Percentiles rank a stretch among this genome's conserved stretches.
Evolutionary conservation across 1,284 basidiomycete species (phyloP).

Genomic region (Anthracocystis setariae): DNA sequence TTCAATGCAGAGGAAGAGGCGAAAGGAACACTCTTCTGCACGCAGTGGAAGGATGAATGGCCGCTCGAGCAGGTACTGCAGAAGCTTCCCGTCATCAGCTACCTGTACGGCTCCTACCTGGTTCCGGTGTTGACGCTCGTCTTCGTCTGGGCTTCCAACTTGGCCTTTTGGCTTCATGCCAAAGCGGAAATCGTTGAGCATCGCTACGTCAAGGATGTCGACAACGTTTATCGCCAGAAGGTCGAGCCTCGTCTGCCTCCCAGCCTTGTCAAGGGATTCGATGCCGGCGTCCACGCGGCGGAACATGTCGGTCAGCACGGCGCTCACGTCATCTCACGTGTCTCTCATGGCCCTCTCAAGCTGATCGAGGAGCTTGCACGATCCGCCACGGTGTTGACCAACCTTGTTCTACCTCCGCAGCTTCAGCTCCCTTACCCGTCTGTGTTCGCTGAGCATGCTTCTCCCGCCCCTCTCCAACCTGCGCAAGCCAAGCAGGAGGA

Average conservation of each 20-base stretch:
- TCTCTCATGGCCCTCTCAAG: constrained; percentile 28
- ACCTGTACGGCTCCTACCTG: constrained; percentile 24
- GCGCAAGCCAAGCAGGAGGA: constrained; percentile 5
- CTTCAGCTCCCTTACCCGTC: constrained; percentile 43
- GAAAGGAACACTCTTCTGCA: constrained; percentile 45
- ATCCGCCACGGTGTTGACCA: constrained; percentile 25
- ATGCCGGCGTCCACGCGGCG: constrained; percentile 23
- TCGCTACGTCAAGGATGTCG: constrained; percentile 18
- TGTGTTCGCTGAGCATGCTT: constrained; percentile 21
- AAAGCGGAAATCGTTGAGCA: constrained; percentile 22
- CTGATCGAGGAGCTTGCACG: constrained; percentile 30
- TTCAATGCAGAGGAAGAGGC: constrained; percentile 35
- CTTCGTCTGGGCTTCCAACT: constrained; percentile 40
- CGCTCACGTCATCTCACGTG: constrained; percentile 13
- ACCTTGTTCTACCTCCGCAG: constrained; percentile 27
- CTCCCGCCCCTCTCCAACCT: background rate
- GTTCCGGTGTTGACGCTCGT: constrained; percentile 35
- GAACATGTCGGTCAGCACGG: constrained; percentile 26
- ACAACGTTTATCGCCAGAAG: constrained; percentile 12
- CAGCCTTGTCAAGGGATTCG: constrained; percentile 37
- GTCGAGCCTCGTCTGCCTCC: constrained; percentile 32
- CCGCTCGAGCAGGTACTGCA: constrained; percentile 28
- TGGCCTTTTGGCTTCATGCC: constrained; percentile 41
- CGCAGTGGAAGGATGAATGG: constrained; percentile 50
- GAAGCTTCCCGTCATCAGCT: constrained; percentile 22